Base-by-base conservation (phyloP, 345 rosid species). In the Orychophragmus violaceus region DNA sequence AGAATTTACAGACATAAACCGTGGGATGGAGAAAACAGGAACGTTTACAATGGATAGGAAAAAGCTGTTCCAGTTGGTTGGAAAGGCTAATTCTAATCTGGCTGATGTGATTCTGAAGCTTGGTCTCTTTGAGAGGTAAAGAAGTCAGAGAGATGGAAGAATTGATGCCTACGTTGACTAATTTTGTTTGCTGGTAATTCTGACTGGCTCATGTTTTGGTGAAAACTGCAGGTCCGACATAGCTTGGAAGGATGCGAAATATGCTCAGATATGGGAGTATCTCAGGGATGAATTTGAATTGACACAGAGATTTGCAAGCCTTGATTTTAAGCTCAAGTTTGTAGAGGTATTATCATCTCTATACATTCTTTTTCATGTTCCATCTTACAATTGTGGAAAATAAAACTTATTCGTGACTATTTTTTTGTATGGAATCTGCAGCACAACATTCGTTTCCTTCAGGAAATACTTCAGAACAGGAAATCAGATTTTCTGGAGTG, bases 211-310 rank as follows among this genome's bases (percentile, higher is more conserved):
- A 6, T 10, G 9, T 16, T 22, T 54, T n/a, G 58, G 54, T 49
- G 48, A 17, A 59, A 62, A 52, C 30, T 66, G 73, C 82, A 93
- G 98, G 79, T 94, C 96, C 10, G 99, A 94, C 72, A 94, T 90
- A 56, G 97, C 97, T 12, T 94, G 99, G 99, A 94, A 94, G 72
- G 89, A 94, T 76, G 99, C 96, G 3, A 94, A 90, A 74, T 94
- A 84, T 74, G 89, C 85, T 48, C 89, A 87, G 83, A 87, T 87
- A 82, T 86, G 93, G 93, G 95, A 91, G 77, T 91, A 82, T 70
- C 82, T 91, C n/a, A 82, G 98, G 69, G 98, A 88, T 64, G 97
- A 91, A 74, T 91, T 91, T 67, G 96, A 91, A 74, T 70, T 91
- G 64, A 82, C 91, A n/a, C 88, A 83, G 74, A 88, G 96, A 77